phyloP scores from a whole-genome alignment of 305 asterid genomes.

The Fraxinus ornus region DNA sequence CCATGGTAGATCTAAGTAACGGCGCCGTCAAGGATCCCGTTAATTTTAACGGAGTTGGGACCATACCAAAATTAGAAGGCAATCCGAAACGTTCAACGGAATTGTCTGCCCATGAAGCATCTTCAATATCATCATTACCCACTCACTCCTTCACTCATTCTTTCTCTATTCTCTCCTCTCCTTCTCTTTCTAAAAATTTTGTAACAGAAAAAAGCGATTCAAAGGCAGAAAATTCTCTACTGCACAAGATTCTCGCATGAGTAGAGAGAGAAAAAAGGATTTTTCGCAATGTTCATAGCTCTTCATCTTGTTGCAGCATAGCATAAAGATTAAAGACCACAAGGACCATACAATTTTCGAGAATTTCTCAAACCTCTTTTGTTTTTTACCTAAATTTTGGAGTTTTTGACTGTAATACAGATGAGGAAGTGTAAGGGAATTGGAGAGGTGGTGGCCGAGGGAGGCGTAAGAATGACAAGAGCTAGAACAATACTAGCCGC shows the following conservation, averaged over 20 bases:
- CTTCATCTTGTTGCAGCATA: neutral
- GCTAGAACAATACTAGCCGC: conserved; percentile 15
- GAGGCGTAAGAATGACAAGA: conserved; percentile 13
- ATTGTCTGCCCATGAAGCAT: neutral
- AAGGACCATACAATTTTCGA: neutral
- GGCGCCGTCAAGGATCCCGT: neutral
- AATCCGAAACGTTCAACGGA: neutral
- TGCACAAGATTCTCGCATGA: conserved; percentile 29
- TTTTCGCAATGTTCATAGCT: neutral
- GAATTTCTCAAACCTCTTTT: neutral
- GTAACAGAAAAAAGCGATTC: neutral
- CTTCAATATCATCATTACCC: neutral
- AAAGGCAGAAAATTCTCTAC: neutral
- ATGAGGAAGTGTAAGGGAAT: conserved; percentile 31
- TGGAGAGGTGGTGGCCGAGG: conserved; percentile 22
- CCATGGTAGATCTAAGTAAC: neutral
- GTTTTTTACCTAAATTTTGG: conserved; percentile 6
- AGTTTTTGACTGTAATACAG: neutral
- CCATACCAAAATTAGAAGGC: neutral
- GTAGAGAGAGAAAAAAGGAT: conserved; percentile 4
- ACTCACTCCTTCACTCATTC: neutral
- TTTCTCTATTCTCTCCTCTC: neutral
- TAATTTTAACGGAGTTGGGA: neutral
- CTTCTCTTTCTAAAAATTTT: neutral
- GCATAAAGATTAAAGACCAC: neutral